A percentile compares a stretch with the other conserved stretches of the same genome.
Evolutionary conservation across 1,139 yeast species (phyloP).

Genomic region (Taiozyma sp.): DNA sequence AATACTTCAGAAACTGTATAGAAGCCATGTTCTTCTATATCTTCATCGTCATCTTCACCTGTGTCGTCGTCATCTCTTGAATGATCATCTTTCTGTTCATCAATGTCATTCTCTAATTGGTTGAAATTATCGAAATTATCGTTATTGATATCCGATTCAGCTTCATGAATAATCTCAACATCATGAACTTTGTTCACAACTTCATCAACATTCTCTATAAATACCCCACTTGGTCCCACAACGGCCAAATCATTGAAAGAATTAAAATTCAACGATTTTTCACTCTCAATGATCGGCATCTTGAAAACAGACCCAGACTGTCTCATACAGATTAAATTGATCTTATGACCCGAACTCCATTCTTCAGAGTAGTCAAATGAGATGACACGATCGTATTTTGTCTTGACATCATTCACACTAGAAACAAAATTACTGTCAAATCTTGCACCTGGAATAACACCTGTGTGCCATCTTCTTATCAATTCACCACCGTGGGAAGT

Average conservation of each 20-base stretch:
- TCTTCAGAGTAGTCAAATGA: constrained; percentile 79
- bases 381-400: constrained; percentile 76
- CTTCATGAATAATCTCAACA: constrained; percentile 3
- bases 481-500: constrained; percentile 76
- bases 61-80: constrained; percentile 26
- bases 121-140: not conserved
- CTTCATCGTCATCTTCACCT: constrained; percentile 20
- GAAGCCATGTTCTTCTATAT: constrained; percentile 21
- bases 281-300: constrained; percentile 71
- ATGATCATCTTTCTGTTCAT: constrained; percentile 11
- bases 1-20: constrained; percentile 34
- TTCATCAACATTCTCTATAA: constrained; percentile 27
- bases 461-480: constrained; percentile 80
- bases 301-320: constrained; percentile 85
- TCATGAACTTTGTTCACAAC: constrained; percentile 21
- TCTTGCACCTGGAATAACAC: constrained; percentile 43
- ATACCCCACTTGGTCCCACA: constrained; percentile 57
- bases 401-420: constrained; percentile 67
- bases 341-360: constrained; percentile 35
- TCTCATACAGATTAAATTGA: constrained; percentile 71
- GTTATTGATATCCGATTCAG: constrained; percentile 7
- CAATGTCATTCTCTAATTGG: constrained; percentile 9
- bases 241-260: constrained; percentile 67
- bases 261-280: constrained; percentile 60
- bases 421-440: constrained; percentile 67